Evolutionary conservation across 2,329 filamentous ascomycete species (phyloP).

Genomic region (Neofusicoccum kwambonambiense): DNA sequence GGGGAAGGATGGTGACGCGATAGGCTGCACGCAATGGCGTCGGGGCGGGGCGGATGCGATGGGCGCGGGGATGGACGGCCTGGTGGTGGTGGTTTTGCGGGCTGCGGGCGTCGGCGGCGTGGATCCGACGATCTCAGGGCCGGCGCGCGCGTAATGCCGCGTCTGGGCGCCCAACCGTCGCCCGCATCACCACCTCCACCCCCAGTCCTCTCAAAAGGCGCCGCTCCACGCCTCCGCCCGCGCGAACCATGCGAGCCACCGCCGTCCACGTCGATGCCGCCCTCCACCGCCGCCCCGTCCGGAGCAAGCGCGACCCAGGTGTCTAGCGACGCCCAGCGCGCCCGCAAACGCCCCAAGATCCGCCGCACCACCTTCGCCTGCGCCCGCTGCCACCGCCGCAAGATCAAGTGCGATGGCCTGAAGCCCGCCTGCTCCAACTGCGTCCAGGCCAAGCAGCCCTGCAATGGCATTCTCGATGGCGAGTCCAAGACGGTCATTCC

Average conservation of each 20-base stretch:
- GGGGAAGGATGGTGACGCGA: too few relatives aligned
- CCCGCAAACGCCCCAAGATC: slow-evolving; percentile 18
- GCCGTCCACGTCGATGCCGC: not conserved
- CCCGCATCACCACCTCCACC: not conserved
- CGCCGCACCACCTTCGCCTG: slow-evolving; percentile 16
- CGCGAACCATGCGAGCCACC: not conserved
- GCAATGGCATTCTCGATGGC: slow-evolving; percentile 20
- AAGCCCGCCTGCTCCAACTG: slow-evolving; percentile 18
- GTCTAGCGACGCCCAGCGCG: slow-evolving; percentile 11
- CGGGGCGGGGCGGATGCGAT: too few relatives aligned
- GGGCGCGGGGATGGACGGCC: too few relatives aligned
- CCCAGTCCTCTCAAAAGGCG: not conserved
- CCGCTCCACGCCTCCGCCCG: not conserved
- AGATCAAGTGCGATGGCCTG: slow-evolving; percentile 18
- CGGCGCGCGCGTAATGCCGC: not conserved
- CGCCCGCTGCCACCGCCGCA: slow-evolving; percentile 17
- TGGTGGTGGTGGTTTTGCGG: not conserved
- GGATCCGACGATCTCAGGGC: not conserved
- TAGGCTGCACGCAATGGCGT: too few relatives aligned
- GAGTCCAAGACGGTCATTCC: slow-evolving; percentile 19
- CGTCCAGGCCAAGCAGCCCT: slow-evolving; percentile 18
- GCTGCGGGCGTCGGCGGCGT: not conserved
- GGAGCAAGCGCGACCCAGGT: not conserved
- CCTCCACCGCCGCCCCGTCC: not conserved
- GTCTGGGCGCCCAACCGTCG: not conserved